Base-by-base conservation (phyloP, 306 rosid species). In the Cucurbita maxima region DNA sequence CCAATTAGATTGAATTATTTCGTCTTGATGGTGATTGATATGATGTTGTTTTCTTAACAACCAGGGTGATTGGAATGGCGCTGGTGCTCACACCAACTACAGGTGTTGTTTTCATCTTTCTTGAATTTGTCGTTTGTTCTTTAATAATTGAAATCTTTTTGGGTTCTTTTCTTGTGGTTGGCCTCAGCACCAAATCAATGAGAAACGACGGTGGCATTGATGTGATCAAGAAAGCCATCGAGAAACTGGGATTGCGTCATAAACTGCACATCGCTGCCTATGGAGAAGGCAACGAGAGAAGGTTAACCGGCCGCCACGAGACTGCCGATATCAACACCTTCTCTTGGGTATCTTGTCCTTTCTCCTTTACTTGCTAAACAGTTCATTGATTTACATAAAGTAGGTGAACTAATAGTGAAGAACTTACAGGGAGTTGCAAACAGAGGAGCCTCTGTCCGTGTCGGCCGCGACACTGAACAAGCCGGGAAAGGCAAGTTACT, bases 31-130 rank as follows among this genome's bases (percentile, higher is more conserved):
- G 44, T 40, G 44, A 40, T 40, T 40, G 25, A 20, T 10, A n/a
- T 13, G 4, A 18, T 2, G 3, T 13, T 48, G 3, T 43, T 68
- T 13, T 30, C 14, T 12, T 50, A 47, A 47, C 43, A 5, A 52
- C 63, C 58, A 86, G 89, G 89, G 89, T 41, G 89, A 86, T 11
- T 86, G 89, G 89, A 86, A 86, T 16, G 89, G 87, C 11, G 86
- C 89, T 1, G 89, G 89, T 36, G 89, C 87, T 58, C 89, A 86
- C 79, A 50, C 81, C 25, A 86, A 86, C 81, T 86, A 83, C 74
- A 86, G 89, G 89, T 86, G 47, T 37, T 19, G 10, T 15, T 63
- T 10, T 12, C 41, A 7, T 2, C 58, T 5, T 18, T 50, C 14
- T 58, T 73, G 19, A 25, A 47, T 2, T 70, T 50, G 8, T 14